These are phyloP conservation scores for Aechmea fasciata DNA, from an alignment of 176 grass and related monocot species.

Conservation along the genomic window DNA sequence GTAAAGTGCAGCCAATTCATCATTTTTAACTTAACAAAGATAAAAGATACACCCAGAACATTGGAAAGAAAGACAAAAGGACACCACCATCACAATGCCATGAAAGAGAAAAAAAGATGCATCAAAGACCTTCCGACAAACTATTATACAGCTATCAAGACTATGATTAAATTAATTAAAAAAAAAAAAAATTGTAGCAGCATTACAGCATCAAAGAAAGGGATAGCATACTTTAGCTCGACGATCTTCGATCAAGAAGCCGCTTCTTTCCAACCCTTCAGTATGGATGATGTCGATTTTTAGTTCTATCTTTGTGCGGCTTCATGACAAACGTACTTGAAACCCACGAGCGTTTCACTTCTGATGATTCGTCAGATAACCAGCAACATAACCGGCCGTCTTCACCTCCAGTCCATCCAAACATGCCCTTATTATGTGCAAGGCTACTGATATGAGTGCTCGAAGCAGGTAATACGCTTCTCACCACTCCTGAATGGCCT, in stretches of 20 bases:
- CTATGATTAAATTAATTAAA: too few species aligned
- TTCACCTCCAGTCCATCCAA: constrained; percentile 92
- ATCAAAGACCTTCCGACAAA: too few species aligned
- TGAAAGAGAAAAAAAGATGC: too few species aligned
- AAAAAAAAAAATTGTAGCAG: not conserved
- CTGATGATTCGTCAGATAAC: constrained; percentile 36
- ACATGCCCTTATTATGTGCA: constrained; percentile 41
- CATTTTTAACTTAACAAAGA: too few species aligned
- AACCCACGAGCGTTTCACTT: constrained; percentile 56
- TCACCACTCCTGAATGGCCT: constrained; percentile 67
- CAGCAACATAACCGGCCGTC: constrained; percentile 87
- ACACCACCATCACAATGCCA: too few species aligned
- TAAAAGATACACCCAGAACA: too few species aligned
- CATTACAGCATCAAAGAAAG: not conserved
- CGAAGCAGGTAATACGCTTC: constrained; percentile 44
- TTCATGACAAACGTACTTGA: constrained; percentile 41
- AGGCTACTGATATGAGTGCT: constrained; percentile 21
- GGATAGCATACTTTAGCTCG: not conserved
- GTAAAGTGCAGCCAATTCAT: too few species aligned
- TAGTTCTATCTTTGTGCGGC: constrained; percentile 32
- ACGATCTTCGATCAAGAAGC: not conserved
- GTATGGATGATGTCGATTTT: constrained; percentile 55
- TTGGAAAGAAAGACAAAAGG: too few species aligned
- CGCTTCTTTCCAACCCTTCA: constrained; percentile 13
- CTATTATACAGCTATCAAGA: too few species aligned